Percentiles rank a stretch among this genome's conserved stretches.
Evolutionary conservation across 768 basidiomycete genomes (phyloP).

Genomic region (Phaeotremella skinneri): DNA sequence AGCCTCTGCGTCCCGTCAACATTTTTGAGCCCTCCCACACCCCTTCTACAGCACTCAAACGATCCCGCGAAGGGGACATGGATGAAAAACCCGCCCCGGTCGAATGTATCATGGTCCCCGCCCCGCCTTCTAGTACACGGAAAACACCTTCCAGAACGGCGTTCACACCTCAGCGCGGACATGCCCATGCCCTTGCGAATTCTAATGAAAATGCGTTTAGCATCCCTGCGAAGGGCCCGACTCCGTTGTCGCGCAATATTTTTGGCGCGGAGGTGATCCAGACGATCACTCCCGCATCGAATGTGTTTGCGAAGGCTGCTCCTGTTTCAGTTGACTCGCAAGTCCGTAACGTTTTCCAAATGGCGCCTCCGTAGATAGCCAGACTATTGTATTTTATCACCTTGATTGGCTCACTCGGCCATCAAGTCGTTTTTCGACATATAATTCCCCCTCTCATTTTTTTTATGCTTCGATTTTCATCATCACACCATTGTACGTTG

Average conservation of each 20-base stretch:
- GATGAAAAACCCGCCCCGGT: slow-evolving; percentile 12
- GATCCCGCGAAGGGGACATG: slow-evolving; percentile 17
- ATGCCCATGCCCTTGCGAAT: not conserved
- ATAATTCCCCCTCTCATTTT: no score
- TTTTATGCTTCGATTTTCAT: no score
- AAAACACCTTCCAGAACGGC: slow-evolving; percentile 4
- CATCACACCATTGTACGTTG: no score
- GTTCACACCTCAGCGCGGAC: slow-evolving; percentile 17
- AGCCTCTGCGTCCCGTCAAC: slow-evolving; percentile 5
- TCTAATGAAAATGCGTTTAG: no score
- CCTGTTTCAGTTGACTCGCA: not conserved
- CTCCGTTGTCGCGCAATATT: not conserved
- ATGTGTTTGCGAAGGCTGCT: not conserved
- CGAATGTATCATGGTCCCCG: slow-evolving; percentile 25
- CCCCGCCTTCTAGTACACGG: slow-evolving; percentile 3
- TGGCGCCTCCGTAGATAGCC: not conserved
- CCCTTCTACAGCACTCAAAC: slow-evolving; percentile 14
- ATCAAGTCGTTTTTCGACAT: no score
- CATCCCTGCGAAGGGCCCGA: not conserved
- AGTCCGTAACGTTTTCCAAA: not conserved
- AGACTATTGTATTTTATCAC: no score
- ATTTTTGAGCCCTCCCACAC: slow-evolving; percentile 12
- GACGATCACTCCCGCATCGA: not conserved
- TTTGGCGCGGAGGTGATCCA: not conserved
- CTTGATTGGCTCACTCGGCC: no score